Conservation (phyloP, 2,329 filamentous ascomycete genomes). For the Sporothrix protearum region DNA sequence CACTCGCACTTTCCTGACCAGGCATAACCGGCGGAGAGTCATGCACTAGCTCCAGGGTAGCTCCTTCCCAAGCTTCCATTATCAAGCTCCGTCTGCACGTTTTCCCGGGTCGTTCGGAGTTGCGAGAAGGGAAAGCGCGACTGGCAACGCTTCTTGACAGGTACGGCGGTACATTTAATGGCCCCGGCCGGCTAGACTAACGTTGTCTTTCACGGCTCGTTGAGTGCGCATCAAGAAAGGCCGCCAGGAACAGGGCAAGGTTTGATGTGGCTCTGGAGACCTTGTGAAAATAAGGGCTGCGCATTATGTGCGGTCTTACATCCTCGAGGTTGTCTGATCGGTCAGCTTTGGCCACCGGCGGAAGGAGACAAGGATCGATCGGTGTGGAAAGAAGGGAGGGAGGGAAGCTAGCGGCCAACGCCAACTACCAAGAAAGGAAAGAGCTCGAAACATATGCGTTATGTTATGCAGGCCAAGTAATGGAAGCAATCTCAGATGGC, state of each 20-base stretch:
- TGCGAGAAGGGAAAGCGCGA: not conserved
- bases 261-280: not conserved
- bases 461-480: not conserved
- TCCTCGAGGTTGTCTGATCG: not conserved
- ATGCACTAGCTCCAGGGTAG: not conserved
- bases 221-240: not conserved
- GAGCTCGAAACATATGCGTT: not conserved
- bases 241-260: not conserved
- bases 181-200: not conserved
- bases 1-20: not conserved
- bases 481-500: not conserved
- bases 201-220: slow-evolving; percentile 10
- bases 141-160: not conserved
- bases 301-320: not conserved
- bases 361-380: not conserved
- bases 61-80: not conserved
- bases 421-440: not conserved
- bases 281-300: not conserved
- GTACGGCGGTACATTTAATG: not conserved
- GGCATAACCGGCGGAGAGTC: slow-evolving; percentile 12
- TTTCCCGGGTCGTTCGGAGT: slow-evolving; percentile 4
- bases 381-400: not conserved
- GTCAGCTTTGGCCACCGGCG: not conserved
- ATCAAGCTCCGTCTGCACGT: not conserved
- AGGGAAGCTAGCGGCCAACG: not conserved